phyloP scores from a whole-genome alignment of 140 eudicot species.

The Erigeron philadelphicus region DNA sequence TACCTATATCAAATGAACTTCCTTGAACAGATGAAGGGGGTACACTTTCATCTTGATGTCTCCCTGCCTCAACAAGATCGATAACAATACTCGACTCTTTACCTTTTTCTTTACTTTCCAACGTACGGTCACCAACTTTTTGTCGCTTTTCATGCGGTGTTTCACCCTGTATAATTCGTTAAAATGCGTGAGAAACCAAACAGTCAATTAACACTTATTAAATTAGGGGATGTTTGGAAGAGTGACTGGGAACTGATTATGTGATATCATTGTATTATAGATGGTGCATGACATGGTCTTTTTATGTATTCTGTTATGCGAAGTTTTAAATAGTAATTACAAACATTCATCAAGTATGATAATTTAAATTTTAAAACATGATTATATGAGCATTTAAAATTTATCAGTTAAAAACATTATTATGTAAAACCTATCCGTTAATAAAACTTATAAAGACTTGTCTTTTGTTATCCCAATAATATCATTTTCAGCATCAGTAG shows the following conservation, averaged over 20 bases:
- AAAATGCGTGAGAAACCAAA: background rate
- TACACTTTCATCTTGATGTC: slow-evolving; percentile 42
- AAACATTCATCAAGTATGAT: background rate
- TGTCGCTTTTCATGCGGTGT: slow-evolving; percentile 65
- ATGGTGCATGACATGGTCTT: background rate
- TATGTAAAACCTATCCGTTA: background rate
- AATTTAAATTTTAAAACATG: background rate
- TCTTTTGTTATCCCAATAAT: background rate
- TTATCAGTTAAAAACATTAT: background rate
- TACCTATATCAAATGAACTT: slow-evolving; percentile 51
- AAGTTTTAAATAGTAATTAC: too few species aligned
- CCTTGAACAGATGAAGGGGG: slow-evolving; percentile 45
- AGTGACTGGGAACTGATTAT: background rate
- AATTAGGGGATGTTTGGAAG: background rate
- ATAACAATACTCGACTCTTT: slow-evolving; percentile 24
- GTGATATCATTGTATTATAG: background rate
- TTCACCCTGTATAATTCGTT: slow-evolving; percentile 50
- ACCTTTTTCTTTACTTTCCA: slow-evolving; percentile 40
- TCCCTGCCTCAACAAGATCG: slow-evolving; percentile 34
- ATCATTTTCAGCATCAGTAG: background rate
- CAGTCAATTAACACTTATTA: background rate
- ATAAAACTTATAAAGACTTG: background rate
- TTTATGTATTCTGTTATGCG: too few species aligned
- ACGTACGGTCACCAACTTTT: slow-evolving; percentile 38
- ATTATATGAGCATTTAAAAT: background rate